Base-by-base conservation (phyloP, 495 filamentous ascomycete species). In the Astrocystis sublimbata region DNA sequence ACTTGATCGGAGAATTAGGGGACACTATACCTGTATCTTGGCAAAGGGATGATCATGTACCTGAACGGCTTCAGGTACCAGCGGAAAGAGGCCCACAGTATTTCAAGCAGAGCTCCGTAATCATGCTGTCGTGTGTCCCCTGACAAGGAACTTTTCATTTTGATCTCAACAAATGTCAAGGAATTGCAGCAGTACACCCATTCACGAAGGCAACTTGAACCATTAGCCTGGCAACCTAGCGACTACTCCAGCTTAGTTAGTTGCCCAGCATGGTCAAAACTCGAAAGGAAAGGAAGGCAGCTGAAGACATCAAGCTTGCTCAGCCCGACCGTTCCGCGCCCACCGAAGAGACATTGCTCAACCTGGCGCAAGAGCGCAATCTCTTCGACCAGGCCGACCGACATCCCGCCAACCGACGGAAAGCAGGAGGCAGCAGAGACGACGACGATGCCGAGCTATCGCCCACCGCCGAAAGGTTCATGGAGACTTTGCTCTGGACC, bases 401-500 rank as follows among this genome's bases (percentile, higher is more conserved):
- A 46, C 64, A 68, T 47, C 61, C 63, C 9, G 68, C 69, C 12
- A 72, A 69, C 38, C 24, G 60, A 68, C 36, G 69, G 68, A 56
- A 65, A 67, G 47, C 65, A 76, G 17, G 61, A 72, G 15, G 21
- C 33, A 13, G 33, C 6, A 35, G 66, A 2, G 66, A 70, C 0
- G 71, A 73, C 0, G 72, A 72, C 1, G 72, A 73, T 2, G 73
- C 64, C 0, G 61, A 49, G 0, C 65, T 80, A 38, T 75, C 78
- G 4, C 76, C 78, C 6, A 63, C 58, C 0, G 74, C 72, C 2
- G 88, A 87, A 12, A 80, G 83, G 15, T 61, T 84, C 8, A 77
- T 84, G 55, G 79, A 88, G 15, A 78, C 89, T 6, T 56, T 89
- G n/a, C 80, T 89, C n/a, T 90, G 83, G 79, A 84, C 87, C 9